Evolutionary conservation across 768 basidiomycete species (phyloP).

Genomic region (Lactifluus pinguis): DNA sequence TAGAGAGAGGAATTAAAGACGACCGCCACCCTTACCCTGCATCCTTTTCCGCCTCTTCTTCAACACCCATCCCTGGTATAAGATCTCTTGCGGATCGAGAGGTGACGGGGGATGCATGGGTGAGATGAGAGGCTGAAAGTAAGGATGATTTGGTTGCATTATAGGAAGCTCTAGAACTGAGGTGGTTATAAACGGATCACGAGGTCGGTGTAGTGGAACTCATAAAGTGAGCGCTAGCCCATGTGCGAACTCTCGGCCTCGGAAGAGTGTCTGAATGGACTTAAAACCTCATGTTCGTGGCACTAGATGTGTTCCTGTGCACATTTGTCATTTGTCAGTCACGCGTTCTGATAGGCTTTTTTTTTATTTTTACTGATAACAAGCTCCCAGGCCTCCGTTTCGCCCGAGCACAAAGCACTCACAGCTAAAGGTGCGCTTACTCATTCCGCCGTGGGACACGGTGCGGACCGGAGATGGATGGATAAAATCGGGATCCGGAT

Average conservation of each 20-base stretch:
- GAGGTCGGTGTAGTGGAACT: neutral
- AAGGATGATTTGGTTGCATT: neutral
- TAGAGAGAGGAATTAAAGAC: neutral
- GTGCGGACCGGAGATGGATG: conserved; percentile 9
- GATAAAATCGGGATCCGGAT: conserved; percentile 2
- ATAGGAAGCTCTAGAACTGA: neutral
- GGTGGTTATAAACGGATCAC: neutral
- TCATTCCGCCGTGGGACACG: neutral
- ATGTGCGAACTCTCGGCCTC: too few species aligned
- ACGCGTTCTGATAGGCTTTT: neutral
- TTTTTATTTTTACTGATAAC: too few species aligned
- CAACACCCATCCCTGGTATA: conserved; percentile 70
- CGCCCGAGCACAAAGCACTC: too few species aligned
- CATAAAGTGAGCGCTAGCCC: neutral
- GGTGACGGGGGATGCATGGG: neutral
- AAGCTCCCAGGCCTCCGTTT: neutral
- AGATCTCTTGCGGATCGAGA: conserved; percentile 21
- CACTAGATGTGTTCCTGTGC: neutral
- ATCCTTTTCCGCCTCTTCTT: conserved; percentile 85
- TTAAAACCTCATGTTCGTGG: neutral
- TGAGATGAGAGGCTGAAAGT: neutral
- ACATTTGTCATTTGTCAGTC: neutral
- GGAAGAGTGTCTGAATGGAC: neutral
- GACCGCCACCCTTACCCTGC: conserved; percentile 52
- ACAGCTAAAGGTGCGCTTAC: neutral